These are phyloP conservation scores for Chlorella sp. DNA, from an alignment of 139 green algal species.

Conservation along the genomic window DNA sequence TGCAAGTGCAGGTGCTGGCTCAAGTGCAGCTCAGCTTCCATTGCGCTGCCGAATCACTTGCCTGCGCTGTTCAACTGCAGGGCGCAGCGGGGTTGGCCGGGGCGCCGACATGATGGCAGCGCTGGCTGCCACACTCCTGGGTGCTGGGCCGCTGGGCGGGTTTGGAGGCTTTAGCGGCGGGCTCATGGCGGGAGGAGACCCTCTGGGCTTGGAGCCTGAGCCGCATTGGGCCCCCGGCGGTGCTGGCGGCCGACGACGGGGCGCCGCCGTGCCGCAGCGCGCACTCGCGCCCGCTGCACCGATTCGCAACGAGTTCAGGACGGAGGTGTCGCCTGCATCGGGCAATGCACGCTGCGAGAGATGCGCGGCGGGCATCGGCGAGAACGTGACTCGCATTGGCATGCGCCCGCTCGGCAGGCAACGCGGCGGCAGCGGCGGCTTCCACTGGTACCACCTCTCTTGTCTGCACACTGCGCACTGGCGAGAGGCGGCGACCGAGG, in stretches of 20 bases:
- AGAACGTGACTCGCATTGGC: background rate
- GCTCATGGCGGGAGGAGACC: background rate
- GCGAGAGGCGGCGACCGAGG: background rate
- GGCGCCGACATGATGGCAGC: background rate
- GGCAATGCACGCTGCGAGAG: background rate
- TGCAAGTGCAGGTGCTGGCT: background rate
- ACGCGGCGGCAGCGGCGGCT: background rate
- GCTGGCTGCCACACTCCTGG: conserved; percentile 13
- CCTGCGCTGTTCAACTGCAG: background rate
- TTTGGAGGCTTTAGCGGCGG: background rate
- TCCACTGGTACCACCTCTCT: conserved; percentile 6
- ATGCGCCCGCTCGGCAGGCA: background rate
- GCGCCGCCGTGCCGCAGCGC: background rate
- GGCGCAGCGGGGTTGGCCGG: background rate
- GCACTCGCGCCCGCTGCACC: background rate
- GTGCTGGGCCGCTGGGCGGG: background rate
- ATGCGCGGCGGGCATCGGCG: background rate
- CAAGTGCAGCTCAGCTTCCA: background rate
- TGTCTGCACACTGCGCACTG: background rate
- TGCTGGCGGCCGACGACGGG: background rate
- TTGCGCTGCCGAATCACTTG: background rate
- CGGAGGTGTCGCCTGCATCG: background rate
- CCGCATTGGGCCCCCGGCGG: background rate
- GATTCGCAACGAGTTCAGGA: background rate
- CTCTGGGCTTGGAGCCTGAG: background rate